Conservation (phyloP, 164 flowering plant genomes). For the Vitis labrusca region DNA sequence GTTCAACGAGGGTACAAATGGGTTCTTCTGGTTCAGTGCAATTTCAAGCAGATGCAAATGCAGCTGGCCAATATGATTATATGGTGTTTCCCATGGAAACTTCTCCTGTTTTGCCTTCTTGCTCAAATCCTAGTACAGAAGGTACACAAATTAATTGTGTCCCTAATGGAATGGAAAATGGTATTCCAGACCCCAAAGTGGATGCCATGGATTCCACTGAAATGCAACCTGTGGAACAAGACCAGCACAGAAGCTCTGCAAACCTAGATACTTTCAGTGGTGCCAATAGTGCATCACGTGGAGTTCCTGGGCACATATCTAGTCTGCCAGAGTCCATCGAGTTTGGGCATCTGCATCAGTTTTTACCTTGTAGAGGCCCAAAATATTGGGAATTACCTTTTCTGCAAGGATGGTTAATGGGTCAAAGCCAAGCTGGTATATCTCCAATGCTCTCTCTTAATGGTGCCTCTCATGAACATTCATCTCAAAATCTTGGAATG, state of each 20-base stretch:
- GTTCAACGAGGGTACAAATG: conserved; percentile 30
- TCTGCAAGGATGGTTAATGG: conserved; percentile 25
- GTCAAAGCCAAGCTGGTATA: conserved; percentile 22
- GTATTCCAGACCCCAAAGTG: neutral
- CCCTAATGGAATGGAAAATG: conserved; percentile 3
- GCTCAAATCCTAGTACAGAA: conserved; percentile 10
- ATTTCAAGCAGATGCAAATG: conserved; percentile 12
- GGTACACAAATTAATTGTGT: neutral
- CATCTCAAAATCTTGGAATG: conserved; percentile 2
- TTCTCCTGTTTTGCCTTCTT: conserved; percentile 10
- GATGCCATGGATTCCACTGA: conserved; percentile 28
- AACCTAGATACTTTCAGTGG: conserved; percentile 4
- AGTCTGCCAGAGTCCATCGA: conserved; percentile 4
- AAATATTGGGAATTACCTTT: conserved; percentile 24
- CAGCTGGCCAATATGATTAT: neutral
- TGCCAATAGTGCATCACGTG: neutral
- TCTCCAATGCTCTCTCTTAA: conserved; percentile 7
- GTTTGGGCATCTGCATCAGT: conserved; percentile 19
- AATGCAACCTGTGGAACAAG: conserved; percentile 5
- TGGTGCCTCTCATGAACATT: conserved; percentile 10
- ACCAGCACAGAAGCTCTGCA: conserved; percentile 6
- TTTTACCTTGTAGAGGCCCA: conserved; percentile 16
- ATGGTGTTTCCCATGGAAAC: conserved; percentile 15
- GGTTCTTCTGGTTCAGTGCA: conserved; percentile 6
- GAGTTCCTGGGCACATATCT: conserved; percentile 11